Evolutionary conservation across 148 eudicot species (phyloP), one percentile per base, ranked within the genome.

Genomic region (Camellia sinensis): DNA sequence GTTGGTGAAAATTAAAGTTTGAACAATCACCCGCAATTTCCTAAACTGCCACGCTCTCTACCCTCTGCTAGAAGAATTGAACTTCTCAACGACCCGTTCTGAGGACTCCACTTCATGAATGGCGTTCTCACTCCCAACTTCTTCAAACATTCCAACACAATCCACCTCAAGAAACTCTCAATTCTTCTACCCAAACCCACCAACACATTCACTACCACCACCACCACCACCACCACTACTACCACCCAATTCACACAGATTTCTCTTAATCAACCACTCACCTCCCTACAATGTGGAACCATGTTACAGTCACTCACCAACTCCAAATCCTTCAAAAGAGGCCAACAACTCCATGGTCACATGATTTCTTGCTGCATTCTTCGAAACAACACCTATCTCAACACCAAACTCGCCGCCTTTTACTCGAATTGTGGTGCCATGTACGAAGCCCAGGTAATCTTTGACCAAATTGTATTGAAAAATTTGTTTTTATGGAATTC

Each of bases 211-310:
- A 21, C 69, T 56, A 53, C 61, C 76, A 22, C 75, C 43, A 43
- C 45, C 64, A 37, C 64, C 44, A 19, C 22, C 69, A n/a, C n/a
- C n/a, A n/a, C n/a, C n/a, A n/a, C n/a, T n/a, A 6, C 69, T 11
- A 8, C 19, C 44, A 17, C 53, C 54, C 65, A 59, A 7, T 60
- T 41, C 67, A 44, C 54, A n/a, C 5, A 12, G 10, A 19, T 12
- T 11, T 37, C 69, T 48, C 7, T 21, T 69, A 54, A 64, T 4
- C 77, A 29, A 14, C 67, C 76, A 15, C 78, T 80, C 41, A 73
- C 69, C 50, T 80, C 81, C 65, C 22, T 80, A 18, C 71, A 80
- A 80, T 80, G 82, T 41, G 82, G 82, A 73, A 13, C 82, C 72
- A 65, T 80, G 1, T 37, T 80, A n/a, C 63, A 80, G 18, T 73